phyloP scores from a whole-genome alignment of 306 rosid species.

The Vigna hirtella region DNA sequence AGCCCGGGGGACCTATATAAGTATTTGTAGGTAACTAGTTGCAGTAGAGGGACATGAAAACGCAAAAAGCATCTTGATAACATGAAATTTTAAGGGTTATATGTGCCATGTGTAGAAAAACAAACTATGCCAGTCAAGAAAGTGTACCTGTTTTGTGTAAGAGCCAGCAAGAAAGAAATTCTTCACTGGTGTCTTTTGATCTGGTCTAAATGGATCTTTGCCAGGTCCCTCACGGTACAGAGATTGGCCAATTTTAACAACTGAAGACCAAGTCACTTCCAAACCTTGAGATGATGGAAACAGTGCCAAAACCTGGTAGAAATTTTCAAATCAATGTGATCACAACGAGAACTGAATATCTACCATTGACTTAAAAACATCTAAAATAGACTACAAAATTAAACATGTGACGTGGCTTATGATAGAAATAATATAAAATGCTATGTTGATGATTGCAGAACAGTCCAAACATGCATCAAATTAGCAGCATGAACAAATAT shows the following conservation, averaged over 20 bases:
- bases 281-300: conserved; percentile 98
- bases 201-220: conserved; percentile 95
- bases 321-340: neutral
- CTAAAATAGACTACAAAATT: neutral
- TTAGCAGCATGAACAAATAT: conserved; percentile 9
- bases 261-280: conserved; percentile 96
- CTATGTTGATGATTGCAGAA: conserved; percentile 7
- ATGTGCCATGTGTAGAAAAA: conserved; percentile 4
- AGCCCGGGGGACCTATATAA: conserved; percentile 8
- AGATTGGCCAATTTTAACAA: conserved; percentile 97
- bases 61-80: neutral
- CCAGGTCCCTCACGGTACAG: conserved; percentile 96
- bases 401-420: neutral
- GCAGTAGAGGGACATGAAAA: neutral
- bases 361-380: neutral
- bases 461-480: conserved; percentile 23
- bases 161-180: conserved; percentile 98
- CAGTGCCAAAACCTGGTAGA: conserved; percentile 69
- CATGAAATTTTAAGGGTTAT: conserved; percentile 29
- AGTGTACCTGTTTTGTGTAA: conserved; percentile 82
- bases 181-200: conserved; percentile 90
- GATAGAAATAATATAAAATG: conserved; percentile 30
- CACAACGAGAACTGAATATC: neutral
- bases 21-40: neutral
- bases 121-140: conserved; percentile 15